Percentiles rank a stretch among this genome's conserved stretches.
Evolutionary conservation across 2,329 filamentous ascomycete genomes (phyloP).

Genomic region (Cladobotryum mycophilum): DNA sequence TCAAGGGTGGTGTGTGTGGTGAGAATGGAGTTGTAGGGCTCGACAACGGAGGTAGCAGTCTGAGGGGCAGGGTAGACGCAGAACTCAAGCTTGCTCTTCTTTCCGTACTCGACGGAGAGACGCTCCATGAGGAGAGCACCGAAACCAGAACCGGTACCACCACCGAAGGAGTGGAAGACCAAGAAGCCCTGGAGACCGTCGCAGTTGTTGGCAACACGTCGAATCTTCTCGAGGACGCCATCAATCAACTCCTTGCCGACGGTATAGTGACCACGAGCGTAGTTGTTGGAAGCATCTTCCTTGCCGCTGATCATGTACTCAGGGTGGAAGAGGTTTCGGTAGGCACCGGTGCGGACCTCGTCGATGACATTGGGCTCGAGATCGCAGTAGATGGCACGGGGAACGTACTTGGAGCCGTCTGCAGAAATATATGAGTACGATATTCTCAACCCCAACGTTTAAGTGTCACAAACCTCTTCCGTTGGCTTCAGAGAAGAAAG

Average conservation of each 20-base stretch:
- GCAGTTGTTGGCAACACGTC: conserved; percentile 96
- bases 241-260: conserved; percentile 99
- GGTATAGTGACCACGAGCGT: conserved; percentile 98
- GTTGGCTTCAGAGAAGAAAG: conserved; percentile 99
- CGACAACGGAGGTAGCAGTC: conserved; percentile 93
- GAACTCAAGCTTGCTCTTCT: conserved; percentile 99
- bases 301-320: conserved; percentile 99
- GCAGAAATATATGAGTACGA: conserved; percentile 11
- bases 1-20: conserved; percentile 98
- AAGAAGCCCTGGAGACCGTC: conserved; percentile 97
- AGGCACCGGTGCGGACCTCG: conserved; percentile 95
- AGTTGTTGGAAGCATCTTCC: conserved; percentile 99
- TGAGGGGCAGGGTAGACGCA: conserved; percentile 97
- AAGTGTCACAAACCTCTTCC: conserved; percentile 5
- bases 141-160: conserved; percentile 97
- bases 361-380: conserved; percentile 99
- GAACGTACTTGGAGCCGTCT: conserved; percentile 99
- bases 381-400: conserved; percentile 98
- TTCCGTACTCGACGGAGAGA: conserved; percentile 97
- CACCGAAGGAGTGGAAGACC: conserved; percentile 99
- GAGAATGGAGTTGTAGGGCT: conserved; percentile 99
- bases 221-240: conserved; percentile 94
- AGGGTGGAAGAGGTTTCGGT: conserved; percentile 95
- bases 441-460: not conserved
- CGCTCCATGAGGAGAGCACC: conserved; percentile 98